phyloP scores from a whole-genome alignment of 2,329 filamentous ascomycete genomes.

The Neofusicoccum parvum region DNA sequence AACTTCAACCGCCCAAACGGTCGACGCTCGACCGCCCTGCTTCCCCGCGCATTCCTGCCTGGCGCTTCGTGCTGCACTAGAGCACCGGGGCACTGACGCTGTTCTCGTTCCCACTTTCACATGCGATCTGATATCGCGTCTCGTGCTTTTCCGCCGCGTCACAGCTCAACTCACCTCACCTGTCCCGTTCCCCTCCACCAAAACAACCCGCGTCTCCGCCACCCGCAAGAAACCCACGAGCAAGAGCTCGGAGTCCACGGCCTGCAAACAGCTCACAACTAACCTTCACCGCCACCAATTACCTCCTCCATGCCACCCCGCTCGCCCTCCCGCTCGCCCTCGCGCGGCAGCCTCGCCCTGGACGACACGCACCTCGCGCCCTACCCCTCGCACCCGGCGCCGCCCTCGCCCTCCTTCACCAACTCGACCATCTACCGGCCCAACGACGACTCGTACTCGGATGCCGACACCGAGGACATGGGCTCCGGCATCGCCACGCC shows the following conservation, averaged over 20 bases:
- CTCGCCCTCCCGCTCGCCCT: background rate
- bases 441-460: background rate
- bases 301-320: background rate
- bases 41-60: too few relatives aligned
- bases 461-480: background rate
- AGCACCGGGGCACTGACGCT: too few relatives aligned
- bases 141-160: background rate
- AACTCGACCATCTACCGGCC: constrained; percentile 15
- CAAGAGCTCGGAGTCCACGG: background rate
- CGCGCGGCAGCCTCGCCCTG: background rate
- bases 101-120: too few relatives aligned
- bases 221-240: background rate
- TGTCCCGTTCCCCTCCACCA: background rate
- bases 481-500: constrained; percentile 5
- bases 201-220: background rate
- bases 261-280: background rate
- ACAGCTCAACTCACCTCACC: background rate
- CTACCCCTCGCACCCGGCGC: background rate
- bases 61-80: too few relatives aligned
- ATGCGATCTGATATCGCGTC: too few relatives aligned
- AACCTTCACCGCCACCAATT: too few relatives aligned
- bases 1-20: background rate
- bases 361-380: background rate
- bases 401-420: constrained; percentile 9
- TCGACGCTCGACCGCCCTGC: too few relatives aligned